These are phyloP conservation scores for Phytophthora brassicae DNA, from an alignment of 352 stramenopile genomes.

Conservation along the genomic window DNA sequence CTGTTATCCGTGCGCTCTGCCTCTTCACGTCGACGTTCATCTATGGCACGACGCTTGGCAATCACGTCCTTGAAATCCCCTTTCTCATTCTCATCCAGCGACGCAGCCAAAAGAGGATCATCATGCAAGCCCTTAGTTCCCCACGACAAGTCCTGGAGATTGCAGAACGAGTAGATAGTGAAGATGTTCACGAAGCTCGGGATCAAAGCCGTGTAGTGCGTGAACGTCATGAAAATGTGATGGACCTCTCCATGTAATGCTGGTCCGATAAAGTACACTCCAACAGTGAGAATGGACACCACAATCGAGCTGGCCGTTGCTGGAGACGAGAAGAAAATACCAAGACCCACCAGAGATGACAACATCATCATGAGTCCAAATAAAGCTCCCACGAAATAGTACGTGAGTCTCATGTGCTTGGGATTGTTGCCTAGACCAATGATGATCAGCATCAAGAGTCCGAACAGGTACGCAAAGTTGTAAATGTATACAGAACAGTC, in stretches of 20 bases:
- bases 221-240: constrained; percentile 85
- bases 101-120: constrained; percentile 47
- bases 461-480: constrained; percentile 81
- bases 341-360: constrained; percentile 67
- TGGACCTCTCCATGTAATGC: constrained; percentile 80
- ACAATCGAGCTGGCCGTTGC: constrained; percentile 55
- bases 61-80: constrained; percentile 87
- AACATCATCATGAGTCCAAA: constrained; percentile 84
- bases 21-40: constrained; percentile 70
- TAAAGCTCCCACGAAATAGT: constrained; percentile 74
- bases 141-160: constrained; percentile 88
- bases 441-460: constrained; percentile 81
- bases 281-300: constrained; percentile 68
- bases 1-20: constrained; percentile 55
- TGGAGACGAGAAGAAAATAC: constrained; percentile 72
- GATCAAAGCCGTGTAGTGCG: constrained; percentile 86
- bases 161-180: constrained; percentile 90
- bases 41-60: constrained; percentile 66
- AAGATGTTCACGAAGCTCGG: constrained; percentile 91
- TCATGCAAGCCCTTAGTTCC: constrained; percentile 74
- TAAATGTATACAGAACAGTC: constrained; percentile 75
- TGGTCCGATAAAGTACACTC: constrained; percentile 84
- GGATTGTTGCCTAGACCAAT: constrained; percentile 86
- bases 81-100: constrained; percentile 64
- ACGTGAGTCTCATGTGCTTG: constrained; percentile 87